Conservation (phyloP, 768 basidiomycete genomes). For the Termitomyces eurrhizus region DNA sequence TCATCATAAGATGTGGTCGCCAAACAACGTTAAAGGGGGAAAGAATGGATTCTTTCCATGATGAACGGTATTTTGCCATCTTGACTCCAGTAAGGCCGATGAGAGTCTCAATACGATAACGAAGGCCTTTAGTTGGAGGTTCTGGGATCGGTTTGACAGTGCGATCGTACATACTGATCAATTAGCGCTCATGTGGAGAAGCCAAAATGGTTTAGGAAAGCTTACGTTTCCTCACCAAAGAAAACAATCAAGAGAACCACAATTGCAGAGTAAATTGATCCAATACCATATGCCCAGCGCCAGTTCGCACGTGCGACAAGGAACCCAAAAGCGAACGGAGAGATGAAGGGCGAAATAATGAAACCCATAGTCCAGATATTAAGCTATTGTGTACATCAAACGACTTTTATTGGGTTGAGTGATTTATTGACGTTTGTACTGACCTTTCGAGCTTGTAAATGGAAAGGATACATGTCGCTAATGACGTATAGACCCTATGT, state of each 20-base stretch:
- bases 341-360: conserved; percentile 56
- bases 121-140: conserved; percentile 32
- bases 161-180: conserved; percentile 47
- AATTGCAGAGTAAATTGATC: conserved; percentile 50
- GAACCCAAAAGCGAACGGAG: conserved; percentile 66
- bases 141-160: conserved; percentile 38
- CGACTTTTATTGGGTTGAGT: not conserved
- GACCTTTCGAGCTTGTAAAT: conserved; percentile 63
- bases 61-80: conserved; percentile 38
- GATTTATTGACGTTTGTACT: conserved; percentile 22
- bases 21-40: conserved; percentile 39
- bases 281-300: conserved; percentile 68
- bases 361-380: conserved; percentile 60
- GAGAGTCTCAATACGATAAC: conserved; percentile 47
- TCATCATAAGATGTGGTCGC: conserved; percentile 42
- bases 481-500: conserved; percentile 54
- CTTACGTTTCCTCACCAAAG: conserved; percentile 58
- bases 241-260: conserved; percentile 39
- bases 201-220: not conserved
- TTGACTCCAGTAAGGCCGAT: conserved; percentile 48
- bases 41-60: conserved; percentile 33
- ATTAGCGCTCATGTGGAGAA: not conserved
- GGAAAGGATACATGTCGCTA: conserved; percentile 66
- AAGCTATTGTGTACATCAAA: conserved; percentile 27
- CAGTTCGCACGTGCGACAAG: conserved; percentile 54